These are phyloP conservation scores for Cordyceps farinosa DNA, from an alignment of 2,329 filamentous ascomycete species.

Conservation along the genomic window DNA sequence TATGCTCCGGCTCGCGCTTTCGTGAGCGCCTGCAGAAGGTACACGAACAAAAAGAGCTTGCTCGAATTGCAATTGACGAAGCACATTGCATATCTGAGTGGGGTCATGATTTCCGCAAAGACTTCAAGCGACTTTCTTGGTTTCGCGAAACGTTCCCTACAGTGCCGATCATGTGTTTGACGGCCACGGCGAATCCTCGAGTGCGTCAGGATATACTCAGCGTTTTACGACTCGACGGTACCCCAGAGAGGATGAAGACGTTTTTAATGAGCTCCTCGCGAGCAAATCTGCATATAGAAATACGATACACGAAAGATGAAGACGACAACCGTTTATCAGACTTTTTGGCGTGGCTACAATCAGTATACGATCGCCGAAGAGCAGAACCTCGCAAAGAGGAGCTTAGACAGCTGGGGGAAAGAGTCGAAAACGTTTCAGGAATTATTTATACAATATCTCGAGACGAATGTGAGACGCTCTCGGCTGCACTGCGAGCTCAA, in stretches of 20 bases:
- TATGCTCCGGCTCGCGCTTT: constrained; percentile 75
- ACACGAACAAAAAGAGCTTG: constrained; percentile 77
- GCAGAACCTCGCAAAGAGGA: constrained; percentile 56
- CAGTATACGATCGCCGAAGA: constrained; percentile 67
- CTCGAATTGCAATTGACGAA: constrained; percentile 85
- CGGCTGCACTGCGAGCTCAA: constrained; percentile 60
- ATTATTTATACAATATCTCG: constrained; percentile 78
- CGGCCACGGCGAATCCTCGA: constrained; percentile 79
- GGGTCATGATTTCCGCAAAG: constrained; percentile 95
- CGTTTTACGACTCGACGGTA: constrained; percentile 64
- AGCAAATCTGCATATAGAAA: constrained; percentile 85
- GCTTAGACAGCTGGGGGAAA: constrained; percentile 50
- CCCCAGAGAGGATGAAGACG: constrained; percentile 57
- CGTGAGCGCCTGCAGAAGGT: constrained; percentile 70
- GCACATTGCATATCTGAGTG: constrained; percentile 97
- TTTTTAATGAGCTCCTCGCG: constrained; percentile 84
- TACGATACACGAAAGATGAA: constrained; percentile 76
- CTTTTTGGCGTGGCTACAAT: constrained; percentile 72
- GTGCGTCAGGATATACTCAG: constrained; percentile 80
- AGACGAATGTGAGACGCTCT: constrained; percentile 69
- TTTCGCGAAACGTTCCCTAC: constrained; percentile 78
- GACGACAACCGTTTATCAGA: constrained; percentile 68
- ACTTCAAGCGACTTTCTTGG: constrained; percentile 83
- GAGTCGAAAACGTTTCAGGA: constrained; percentile 63
- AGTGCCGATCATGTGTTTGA: constrained; percentile 88